Evolutionary conservation across 2,329 filamentous ascomycete genomes (phyloP), one percentile per base, ranked within the genome.

Genomic region (Phaeosphaeria sp.): DNA sequence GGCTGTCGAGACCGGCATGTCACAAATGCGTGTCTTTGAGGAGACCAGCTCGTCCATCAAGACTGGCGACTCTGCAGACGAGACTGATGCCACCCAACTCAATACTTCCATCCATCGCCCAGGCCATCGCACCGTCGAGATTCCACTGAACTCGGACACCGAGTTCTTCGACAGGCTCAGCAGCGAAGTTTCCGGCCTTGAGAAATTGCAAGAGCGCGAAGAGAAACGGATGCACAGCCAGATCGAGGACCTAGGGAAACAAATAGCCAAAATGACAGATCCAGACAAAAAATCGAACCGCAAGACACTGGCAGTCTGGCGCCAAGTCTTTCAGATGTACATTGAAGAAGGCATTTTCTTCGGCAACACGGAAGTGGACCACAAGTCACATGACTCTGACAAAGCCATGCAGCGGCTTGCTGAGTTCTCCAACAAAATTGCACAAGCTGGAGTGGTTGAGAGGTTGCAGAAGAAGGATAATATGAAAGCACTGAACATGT

Each of bases 261-360:
- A 89, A 27, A 83, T 96, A 21, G 82, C 86, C 23, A 80, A 81
- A 46, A 82, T 91, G 7, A 86, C 90, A 0, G 85, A 87, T 58
- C 90, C 90, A 2, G 84, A 85, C 53, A 84, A 86, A 20, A 83
- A 85, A 46, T 86, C 84, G 60, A 88, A 82, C 46, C 82, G 79
- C 52, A 78, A 83, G 46, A 90, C 95, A 71, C 78, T 96, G 22
- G 86, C 88, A 52, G 84, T 84, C 39, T 96, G 92, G 92, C 86
- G 92, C 49, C 84, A 89, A 63, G 88, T 96, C 62, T 94, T 96
- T 68, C 88, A 92, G 58, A 79, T 94, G 0, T 96, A 96, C 69
- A 79, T 93, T 13, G 89, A 95, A 55, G 89, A 89, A 7, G 86
- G 89, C 54, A 83, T 96, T 27, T 96, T 96, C 79, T 95, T 95